Percentiles rank a stretch among this genome's conserved stretches.
Evolutionary conservation across 225 moss, liverwort and hornwort genomes (phyloP).

Genomic region (Anthoceros angustus): DNA sequence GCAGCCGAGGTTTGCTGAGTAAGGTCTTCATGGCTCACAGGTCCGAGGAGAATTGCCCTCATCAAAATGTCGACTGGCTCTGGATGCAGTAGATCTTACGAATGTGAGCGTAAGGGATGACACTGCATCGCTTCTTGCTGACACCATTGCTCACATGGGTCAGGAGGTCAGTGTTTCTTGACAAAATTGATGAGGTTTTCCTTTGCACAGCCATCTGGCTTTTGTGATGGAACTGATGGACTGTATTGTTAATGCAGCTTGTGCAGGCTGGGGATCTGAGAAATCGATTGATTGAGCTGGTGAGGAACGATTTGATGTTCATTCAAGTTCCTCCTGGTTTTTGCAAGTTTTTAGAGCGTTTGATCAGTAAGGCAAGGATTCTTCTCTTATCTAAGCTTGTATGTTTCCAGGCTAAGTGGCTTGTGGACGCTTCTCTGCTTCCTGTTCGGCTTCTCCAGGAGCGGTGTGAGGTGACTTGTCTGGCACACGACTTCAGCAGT

Average conservation of each 20-base stretch:
- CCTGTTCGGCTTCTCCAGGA: slow-evolving; percentile 87
- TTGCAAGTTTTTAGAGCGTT: no score
- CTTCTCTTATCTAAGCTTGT: not conserved
- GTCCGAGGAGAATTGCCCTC: slow-evolving; percentile 74
- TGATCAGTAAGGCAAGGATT: no score
- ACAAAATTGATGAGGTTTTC: slow-evolving; percentile 7
- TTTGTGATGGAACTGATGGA: not conserved
- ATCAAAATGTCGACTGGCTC: slow-evolving; percentile 83
- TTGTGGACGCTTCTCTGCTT: slow-evolving; percentile 82
- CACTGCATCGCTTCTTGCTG: slow-evolving; percentile 77
- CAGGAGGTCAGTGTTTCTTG: slow-evolving; percentile 53
- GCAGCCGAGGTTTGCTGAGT: not conserved
- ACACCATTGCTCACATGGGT: slow-evolving; percentile 91
- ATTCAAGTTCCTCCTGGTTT: not conserved
- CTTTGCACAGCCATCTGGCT: slow-evolving; percentile 2
- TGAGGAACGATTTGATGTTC: slow-evolving; percentile 20
- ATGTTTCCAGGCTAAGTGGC: slow-evolving; percentile 81
- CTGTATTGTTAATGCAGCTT: slow-evolving; percentile 30
- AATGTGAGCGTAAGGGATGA: slow-evolving; percentile 55
- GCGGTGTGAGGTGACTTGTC: slow-evolving; percentile 72
- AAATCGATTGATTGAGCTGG: slow-evolving; percentile 77
- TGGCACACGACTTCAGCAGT: not conserved
- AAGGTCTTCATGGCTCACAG: slow-evolving; percentile 22
- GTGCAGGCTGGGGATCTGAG: slow-evolving; percentile 68
- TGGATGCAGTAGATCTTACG: slow-evolving; percentile 68